A percentile compares a stretch with the other conserved stretches of the same genome.
Conservation (phyloP, 139 green algal genomes). For the Diplosphaera chodatii region DNA sequence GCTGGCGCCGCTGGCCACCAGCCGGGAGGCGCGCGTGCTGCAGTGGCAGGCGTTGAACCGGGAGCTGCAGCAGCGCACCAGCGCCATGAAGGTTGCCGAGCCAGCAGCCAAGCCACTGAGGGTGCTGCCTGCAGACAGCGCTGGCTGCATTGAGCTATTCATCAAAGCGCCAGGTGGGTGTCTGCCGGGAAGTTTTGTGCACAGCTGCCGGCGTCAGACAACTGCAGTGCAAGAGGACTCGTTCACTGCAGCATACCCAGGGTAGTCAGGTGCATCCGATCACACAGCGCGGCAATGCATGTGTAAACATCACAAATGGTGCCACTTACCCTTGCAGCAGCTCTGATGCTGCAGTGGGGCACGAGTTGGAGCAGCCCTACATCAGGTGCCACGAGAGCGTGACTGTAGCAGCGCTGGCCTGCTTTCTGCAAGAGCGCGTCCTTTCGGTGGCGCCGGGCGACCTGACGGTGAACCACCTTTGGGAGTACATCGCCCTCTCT, state of each 20-base stretch:
- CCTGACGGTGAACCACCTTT: neutral
- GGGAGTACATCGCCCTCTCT: no score
- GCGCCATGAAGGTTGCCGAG: neutral
- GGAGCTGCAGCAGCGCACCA: no score
- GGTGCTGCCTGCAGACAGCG: neutral
- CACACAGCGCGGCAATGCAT: no score
- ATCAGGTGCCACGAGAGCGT: neutral
- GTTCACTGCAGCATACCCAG: no score
- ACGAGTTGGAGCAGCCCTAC: constrained; percentile 9
- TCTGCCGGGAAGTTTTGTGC: no score
- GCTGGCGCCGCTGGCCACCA: neutral
- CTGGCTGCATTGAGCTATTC: neutral
- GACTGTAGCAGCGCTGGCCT: neutral
- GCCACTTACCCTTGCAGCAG: no score
- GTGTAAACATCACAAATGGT: no score
- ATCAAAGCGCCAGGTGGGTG: neutral
- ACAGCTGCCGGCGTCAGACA: no score
- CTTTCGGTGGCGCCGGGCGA: neutral
- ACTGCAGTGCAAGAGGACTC: no score
- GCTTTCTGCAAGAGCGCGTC: neutral
- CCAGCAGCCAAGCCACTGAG: neutral
- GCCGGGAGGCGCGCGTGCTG: neutral
- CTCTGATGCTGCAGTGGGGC: neutral
- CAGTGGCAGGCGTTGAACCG: no score
- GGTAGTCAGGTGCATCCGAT: no score